phyloP scores from a whole-genome alignment of 768 basidiomycete genomes.

The Russula dissimulans region DNA sequence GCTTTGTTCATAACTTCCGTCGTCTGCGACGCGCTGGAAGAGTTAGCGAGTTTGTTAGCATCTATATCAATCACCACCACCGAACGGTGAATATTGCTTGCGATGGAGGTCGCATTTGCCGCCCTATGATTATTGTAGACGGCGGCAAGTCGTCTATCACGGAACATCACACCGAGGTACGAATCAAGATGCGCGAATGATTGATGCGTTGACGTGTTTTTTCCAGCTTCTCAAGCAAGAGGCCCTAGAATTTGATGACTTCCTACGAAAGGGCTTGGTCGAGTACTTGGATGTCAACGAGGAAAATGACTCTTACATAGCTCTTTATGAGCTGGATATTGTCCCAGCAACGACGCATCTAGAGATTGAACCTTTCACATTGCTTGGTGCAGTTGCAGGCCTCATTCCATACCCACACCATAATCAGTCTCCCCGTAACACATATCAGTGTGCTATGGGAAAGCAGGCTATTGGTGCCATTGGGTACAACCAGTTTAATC shows the following conservation, averaged over 20 bases:
- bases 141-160: constrained; percentile 66
- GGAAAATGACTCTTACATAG: constrained; percentile 96
- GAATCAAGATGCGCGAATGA: constrained; percentile 18
- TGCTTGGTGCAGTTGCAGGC: constrained; percentile 95
- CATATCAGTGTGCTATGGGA: constrained; percentile 99
- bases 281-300: constrained; percentile 99
- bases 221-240: constrained; percentile 71
- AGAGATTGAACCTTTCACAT: constrained; percentile 97
- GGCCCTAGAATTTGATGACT: constrained; percentile 82
- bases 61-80: constrained; percentile 96
- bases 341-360: constrained; percentile 81
- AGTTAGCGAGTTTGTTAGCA: constrained; percentile 91
- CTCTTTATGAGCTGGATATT: constrained; percentile 87
- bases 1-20: constrained; percentile 86
- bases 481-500: constrained; percentile 93
- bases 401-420: constrained; percentile 99
- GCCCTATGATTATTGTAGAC: constrained; percentile 96
- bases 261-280: constrained; percentile 83
- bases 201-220: constrained; percentile 12
- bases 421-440: constrained; percentile 98
- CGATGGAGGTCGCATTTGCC: constrained; percentile 95
- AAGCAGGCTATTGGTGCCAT: constrained; percentile 99
- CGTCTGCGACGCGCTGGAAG: constrained; percentile 85
- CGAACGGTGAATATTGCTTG: constrained; percentile 90
- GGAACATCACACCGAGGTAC: constrained; percentile 69